Percentiles rank a stretch among this genome's conserved stretches.
phyloP scores from a whole-genome alignment of 202 grass and related monocot species.

The Schoenoplectus triqueter region DNA sequence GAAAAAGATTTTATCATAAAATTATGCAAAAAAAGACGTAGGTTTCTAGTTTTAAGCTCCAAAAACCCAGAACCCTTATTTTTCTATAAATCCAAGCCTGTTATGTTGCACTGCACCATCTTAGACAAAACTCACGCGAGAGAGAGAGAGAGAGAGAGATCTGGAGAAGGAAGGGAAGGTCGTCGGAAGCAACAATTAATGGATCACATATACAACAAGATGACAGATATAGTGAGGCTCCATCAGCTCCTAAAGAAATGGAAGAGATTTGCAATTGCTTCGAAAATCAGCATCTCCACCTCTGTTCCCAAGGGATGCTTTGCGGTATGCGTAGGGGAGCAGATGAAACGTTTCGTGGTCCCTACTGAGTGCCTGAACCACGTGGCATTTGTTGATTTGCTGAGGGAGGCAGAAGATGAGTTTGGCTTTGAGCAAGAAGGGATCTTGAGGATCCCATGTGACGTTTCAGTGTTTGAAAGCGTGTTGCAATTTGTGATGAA shows the following conservation, averaged over 20 bases:
- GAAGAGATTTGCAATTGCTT: slow-evolving; percentile 64
- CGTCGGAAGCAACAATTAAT: slow-evolving; percentile 21
- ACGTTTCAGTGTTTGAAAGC: slow-evolving; percentile 56
- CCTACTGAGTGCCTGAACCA: slow-evolving; percentile 76
- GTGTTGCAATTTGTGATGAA: slow-evolving; percentile 56
- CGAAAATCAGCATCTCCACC: slow-evolving; percentile 35
- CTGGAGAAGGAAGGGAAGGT: background rate
- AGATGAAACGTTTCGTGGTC: slow-evolving; percentile 87
- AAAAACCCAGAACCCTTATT: no score
- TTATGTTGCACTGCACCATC: background rate
- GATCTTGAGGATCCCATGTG: slow-evolving; percentile 76
- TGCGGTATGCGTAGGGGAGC: slow-evolving; percentile 74
- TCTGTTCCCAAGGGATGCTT: slow-evolving; percentile 66
- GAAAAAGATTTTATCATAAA: no score
- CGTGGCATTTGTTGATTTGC: slow-evolving; percentile 68
- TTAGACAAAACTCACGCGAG: background rate
- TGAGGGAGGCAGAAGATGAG: slow-evolving; percentile 84
- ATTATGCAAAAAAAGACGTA: no score
- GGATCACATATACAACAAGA: slow-evolving; percentile 56
- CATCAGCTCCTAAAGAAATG: slow-evolving; percentile 84
- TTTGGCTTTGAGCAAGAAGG: slow-evolving; percentile 83
- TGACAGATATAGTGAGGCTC: slow-evolving; percentile 66
- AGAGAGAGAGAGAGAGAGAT: slow-evolving; percentile 11
- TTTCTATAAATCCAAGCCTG: slow-evolving; percentile 41
- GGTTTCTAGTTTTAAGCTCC: no score